Percentiles rank a stretch among this genome's conserved stretches.
Evolutionary conservation across 768 basidiomycete species (phyloP).

Genomic region (Russula compacta): DNA sequence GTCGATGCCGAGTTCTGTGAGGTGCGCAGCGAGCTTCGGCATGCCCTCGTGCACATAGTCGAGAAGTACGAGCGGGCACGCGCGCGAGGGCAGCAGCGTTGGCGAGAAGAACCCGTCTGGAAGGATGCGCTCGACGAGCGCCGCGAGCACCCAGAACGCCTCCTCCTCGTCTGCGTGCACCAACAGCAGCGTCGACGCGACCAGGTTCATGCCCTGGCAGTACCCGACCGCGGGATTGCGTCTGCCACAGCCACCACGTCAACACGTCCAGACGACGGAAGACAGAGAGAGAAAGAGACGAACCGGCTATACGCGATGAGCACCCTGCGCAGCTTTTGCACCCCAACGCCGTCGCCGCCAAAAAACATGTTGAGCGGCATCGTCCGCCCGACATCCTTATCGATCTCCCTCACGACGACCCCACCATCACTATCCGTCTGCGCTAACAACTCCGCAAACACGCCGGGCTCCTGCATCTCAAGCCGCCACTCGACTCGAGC

Average conservation of each 20-base stretch:
- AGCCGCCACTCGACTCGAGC: constrained; percentile 88
- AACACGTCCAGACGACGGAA: background rate
- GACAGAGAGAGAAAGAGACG: constrained; percentile 23
- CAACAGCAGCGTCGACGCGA: constrained; percentile 88
- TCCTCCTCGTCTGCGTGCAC: constrained; percentile 95
- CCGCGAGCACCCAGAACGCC: constrained; percentile 90
- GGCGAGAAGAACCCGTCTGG: constrained; percentile 94
- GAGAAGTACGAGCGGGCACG: constrained; percentile 83
- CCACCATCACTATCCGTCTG: constrained; percentile 34
- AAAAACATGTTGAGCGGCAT: constrained; percentile 96
- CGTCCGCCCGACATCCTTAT: constrained; percentile 89
- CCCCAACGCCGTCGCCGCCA: constrained; percentile 92
- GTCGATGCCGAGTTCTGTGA: constrained; percentile 77
- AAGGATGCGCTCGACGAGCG: constrained; percentile 80
- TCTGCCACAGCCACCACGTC: constrained; percentile 32
- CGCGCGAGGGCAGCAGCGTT: constrained; percentile 82
- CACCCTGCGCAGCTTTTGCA: constrained; percentile 83
- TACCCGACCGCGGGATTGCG: constrained; percentile 91
- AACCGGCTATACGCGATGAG: constrained; percentile 89
- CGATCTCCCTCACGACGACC: constrained; percentile 69
- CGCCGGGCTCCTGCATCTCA: constrained; percentile 86
- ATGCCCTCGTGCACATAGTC: constrained; percentile 76
- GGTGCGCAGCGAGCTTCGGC: constrained; percentile 68
- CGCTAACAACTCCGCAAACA: constrained; percentile 76
- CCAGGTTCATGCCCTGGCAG: constrained; percentile 92